These are phyloP conservation scores for Ramaria rubella DNA, from an alignment of 768 basidiomycete genomes.

Conservation along the genomic window DNA sequence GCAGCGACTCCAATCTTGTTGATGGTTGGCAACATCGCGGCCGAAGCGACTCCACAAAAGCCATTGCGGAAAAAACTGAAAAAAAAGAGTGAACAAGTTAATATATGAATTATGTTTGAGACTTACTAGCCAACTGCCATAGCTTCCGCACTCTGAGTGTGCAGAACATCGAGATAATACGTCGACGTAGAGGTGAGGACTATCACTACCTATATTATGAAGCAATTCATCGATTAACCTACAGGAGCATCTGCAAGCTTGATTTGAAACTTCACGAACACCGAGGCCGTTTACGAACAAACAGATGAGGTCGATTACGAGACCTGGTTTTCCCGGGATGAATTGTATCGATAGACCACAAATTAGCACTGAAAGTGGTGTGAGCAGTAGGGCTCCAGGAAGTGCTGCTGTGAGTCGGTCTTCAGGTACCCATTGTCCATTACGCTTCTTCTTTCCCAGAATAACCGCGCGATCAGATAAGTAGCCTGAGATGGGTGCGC, in stretches of 20 bases:
- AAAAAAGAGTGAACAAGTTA: neutral
- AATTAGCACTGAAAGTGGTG: slow-evolving; percentile 45
- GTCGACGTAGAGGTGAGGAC: slow-evolving; percentile 50
- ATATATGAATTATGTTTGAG: neutral
- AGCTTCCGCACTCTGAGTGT: slow-evolving; percentile 53
- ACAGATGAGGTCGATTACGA: slow-evolving; percentile 45
- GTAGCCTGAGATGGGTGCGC: slow-evolving; percentile 51
- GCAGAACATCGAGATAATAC: slow-evolving; percentile 56
- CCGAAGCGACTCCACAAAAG: slow-evolving; percentile 36
- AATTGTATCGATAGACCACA: slow-evolving; percentile 47
- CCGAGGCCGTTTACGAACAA: slow-evolving; percentile 61
- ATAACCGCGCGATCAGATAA: slow-evolving; percentile 51
- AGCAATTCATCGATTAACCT: neutral
- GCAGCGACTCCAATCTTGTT: slow-evolving; percentile 43
- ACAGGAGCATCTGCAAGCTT: too few species aligned
- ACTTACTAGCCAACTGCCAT: slow-evolving; percentile 54
- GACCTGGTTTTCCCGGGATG: slow-evolving; percentile 42
- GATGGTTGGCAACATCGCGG: slow-evolving; percentile 47
- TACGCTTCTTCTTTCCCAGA: slow-evolving; percentile 40
- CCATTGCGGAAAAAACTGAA: slow-evolving; percentile 43
- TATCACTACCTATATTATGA: slow-evolving; percentile 41
- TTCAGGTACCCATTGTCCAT: slow-evolving; percentile 59
- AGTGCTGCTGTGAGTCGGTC: slow-evolving; percentile 55
- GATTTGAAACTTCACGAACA: too few species aligned
- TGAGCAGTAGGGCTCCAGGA: slow-evolving; percentile 39